Evolutionary conservation across 345 rosid genomes (phyloP), one percentile per base, ranked within the genome.

Genomic region (Populus deltoides): DNA sequence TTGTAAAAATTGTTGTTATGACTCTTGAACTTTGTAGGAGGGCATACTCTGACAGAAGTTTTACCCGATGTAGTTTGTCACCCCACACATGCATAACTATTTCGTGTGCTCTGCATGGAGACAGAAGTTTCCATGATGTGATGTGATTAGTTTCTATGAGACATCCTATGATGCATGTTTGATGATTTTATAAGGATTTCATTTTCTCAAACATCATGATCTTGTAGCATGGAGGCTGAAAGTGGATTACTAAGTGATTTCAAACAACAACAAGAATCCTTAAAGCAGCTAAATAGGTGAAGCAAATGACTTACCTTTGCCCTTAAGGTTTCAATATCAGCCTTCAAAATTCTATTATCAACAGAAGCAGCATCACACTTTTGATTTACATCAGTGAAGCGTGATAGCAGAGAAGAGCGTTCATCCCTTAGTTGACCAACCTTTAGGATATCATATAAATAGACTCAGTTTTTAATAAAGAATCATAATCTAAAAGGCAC

Each of bases 341-440:
- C 99, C 86, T 90, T 97, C 86, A 94, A 86, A 84, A 97, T 91
- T 88, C 98, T 91, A 62, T 97, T 89, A 73, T 90, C 92, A 85
- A 92, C 91, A 49, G 94, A 85, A 80, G 98, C 91, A 38, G 84
- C 92, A 76, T 92, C 98, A 47, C 86, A 90, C 82, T 94, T 90
- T 33, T 91, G 91, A 82, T 91, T 92, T 86, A 90, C 65, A 78
- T 85, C 93, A 57, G 92, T 89, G 68, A 86, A 91, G 67, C 89
- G 90, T 71, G 90, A 86, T 63, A 94, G 83, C 75, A 97, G 86
- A 7, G 94, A 79, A 65, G 93, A 85, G 68, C 91, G 91, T 55
- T 94, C 98, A 71, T 85, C 92, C 80, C 93, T 90, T 79, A 97
- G 86, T 57, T 92, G 91, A 83, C 90, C 89, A 71, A 92, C 97